Conservation (phyloP, 1,139 yeast species). For the Geotrichum candidum region DNA sequence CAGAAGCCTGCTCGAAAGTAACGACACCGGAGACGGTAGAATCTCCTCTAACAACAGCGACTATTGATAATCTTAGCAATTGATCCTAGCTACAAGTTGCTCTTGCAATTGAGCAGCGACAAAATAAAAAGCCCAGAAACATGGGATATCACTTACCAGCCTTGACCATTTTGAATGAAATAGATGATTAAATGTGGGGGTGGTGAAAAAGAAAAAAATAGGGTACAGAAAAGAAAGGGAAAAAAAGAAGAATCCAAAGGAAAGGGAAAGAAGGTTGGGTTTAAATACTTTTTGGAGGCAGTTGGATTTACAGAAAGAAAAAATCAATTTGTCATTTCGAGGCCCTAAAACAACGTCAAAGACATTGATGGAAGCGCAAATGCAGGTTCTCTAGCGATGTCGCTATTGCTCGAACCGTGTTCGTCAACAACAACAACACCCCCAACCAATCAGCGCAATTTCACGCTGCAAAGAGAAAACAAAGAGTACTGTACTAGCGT, state of each 20-base stretch:
- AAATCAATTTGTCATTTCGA: not conserved
- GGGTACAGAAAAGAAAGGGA: not conserved
- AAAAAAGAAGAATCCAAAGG: not conserved
- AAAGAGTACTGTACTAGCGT: not conserved
- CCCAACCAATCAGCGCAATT: not conserved
- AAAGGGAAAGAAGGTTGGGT: not conserved
- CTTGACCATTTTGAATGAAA: slow-evolving; percentile 9
- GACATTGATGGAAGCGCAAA: not conserved
- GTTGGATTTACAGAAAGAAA: not conserved
- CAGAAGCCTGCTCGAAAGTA: slow-evolving; percentile 74
- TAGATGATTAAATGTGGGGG: not conserved
- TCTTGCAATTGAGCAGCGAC: not conserved
- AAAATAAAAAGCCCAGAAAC: not conserved
- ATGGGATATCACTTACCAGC: slow-evolving; percentile 5
- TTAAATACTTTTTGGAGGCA: not conserved
- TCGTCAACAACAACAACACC: not conserved
- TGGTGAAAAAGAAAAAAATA: not conserved
- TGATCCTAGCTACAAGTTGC: not conserved
- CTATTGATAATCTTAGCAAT: slow-evolving; percentile 35
- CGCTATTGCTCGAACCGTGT: not conserved
- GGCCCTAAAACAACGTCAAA: not conserved
- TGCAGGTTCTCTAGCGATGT: not conserved
- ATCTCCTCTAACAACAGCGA: slow-evolving; percentile 96
- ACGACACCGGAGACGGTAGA: slow-evolving; percentile 82
- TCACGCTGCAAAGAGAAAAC: not conserved